A percentile compares a stretch with the other conserved stretches of the same genome.
Conservation (phyloP, 352 stramenopile species). For the Phytopythium oedochilum region DNA sequence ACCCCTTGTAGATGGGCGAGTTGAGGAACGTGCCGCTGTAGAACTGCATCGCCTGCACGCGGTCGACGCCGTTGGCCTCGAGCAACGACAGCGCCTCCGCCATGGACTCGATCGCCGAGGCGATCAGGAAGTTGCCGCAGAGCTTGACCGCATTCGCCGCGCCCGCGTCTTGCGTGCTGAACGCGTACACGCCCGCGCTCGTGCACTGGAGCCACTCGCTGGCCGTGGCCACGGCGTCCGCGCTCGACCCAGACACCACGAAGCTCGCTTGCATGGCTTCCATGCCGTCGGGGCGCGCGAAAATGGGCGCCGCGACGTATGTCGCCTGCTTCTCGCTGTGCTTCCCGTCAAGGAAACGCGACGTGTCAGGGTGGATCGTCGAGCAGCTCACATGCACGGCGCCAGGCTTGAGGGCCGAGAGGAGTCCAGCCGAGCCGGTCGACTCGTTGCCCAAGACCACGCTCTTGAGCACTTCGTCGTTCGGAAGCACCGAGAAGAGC, state of each 20-base stretch:
- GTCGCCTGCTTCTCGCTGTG: constrained; percentile 22
- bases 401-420: constrained; percentile 25
- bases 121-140: constrained; percentile 81
- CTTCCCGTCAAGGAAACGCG: constrained; percentile 28
- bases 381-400: constrained; percentile 67
- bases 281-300: constrained; percentile 68
- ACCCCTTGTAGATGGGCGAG: constrained; percentile 77
- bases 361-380: constrained; percentile 62
- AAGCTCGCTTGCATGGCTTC: constrained; percentile 65
- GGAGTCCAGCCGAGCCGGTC: constrained; percentile 18
- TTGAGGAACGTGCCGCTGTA: constrained; percentile 79
- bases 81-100: constrained; percentile 60
- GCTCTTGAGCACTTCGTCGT: constrained; percentile 46
- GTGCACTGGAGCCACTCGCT: constrained; percentile 36
- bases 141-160: constrained; percentile 77
- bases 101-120: constrained; percentile 73
- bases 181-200: constrained; percentile 35
- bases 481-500: constrained; percentile 64
- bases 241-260: constrained; percentile 42
- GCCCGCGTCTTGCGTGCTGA: constrained; percentile 49
- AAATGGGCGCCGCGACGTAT: constrained; percentile 65
- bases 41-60: constrained; percentile 70
- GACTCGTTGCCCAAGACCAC: constrained; percentile 30
- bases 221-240: constrained; percentile 24
- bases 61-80: constrained; percentile 68